A percentile compares a stretch with the other conserved stretches of the same genome.
phyloP scores from a whole-genome alignment of 2,329 filamentous ascomycete species.

The Fusarium annulatum region DNA sequence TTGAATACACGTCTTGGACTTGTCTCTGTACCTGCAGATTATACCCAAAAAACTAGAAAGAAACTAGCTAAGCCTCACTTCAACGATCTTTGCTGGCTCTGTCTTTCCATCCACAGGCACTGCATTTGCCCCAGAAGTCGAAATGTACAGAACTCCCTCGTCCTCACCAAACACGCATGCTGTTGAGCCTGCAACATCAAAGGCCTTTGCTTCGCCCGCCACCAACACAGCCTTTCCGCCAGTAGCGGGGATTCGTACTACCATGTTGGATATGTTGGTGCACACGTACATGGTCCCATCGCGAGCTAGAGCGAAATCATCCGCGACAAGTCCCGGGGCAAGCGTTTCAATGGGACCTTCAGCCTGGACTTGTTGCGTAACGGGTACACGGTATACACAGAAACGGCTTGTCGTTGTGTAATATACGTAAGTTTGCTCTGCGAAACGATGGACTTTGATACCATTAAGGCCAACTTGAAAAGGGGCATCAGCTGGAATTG shows the following conservation, averaged over 20 bases:
- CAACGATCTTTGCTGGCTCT: slow-evolving; percentile 34
- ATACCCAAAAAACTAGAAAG: background rate
- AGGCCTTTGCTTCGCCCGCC: slow-evolving; percentile 9
- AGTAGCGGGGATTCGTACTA: slow-evolving; percentile 13
- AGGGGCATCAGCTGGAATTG: slow-evolving; percentile 11
- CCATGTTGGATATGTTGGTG: slow-evolving; percentile 35
- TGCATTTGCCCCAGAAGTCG: slow-evolving; percentile 25
- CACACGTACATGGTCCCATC: slow-evolving; percentile 37
- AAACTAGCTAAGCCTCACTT: slow-evolving; percentile 17
- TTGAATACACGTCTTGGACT: slow-evolving; percentile 10
- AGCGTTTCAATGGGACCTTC: slow-evolving; percentile 28
- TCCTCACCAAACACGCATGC: slow-evolving; percentile 23
- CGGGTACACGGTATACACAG: slow-evolving; percentile 29
- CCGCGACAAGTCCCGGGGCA: slow-evolving; percentile 17
- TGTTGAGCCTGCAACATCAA: slow-evolving; percentile 30
- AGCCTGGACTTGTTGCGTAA: slow-evolving; percentile 11
- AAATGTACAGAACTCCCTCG: slow-evolving; percentile 26
- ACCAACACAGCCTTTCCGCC: slow-evolving; percentile 5
- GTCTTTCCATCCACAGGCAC: slow-evolving; percentile 33
- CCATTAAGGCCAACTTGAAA: slow-evolving; percentile 36
- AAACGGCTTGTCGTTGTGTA: slow-evolving; percentile 29
- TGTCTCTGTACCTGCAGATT: background rate
- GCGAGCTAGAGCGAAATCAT: slow-evolving; percentile 31
- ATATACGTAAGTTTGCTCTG: slow-evolving; percentile 28
- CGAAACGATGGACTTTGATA: slow-evolving; percentile 31